Evolutionary conservation across 2,329 filamentous ascomycete genomes (phyloP), one percentile per base, ranked within the genome.

Genomic region (Aspergillus transmontanensis): DNA sequence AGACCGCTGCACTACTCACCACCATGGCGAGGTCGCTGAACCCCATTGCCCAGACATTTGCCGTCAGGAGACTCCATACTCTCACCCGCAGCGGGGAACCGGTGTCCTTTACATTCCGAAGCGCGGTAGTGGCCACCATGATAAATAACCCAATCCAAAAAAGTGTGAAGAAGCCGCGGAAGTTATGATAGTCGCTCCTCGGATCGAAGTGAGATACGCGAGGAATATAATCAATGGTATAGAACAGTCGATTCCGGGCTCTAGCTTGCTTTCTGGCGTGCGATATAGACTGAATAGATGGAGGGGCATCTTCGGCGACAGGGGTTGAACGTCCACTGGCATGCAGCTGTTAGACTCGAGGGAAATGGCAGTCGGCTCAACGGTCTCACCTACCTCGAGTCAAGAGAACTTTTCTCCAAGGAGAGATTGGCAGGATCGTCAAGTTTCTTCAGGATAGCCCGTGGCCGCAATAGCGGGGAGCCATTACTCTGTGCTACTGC

Each of bases 121-220:
- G 80, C 83, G 93, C 92, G n/a, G 92, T 92, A 3, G 94, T 98
- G 66, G 97, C 90, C 72, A 94, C 93, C 94, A 99, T 97, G 78
- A 99, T 96, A 69, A 92, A 92, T 64, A 99, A 84, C 11, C 93
- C 93, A 68, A 99, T 94, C 95, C 95, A 99, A 81, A 99, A 99
- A 43, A 99, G 86, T 59, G 95, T 92, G 81, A 97, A 99, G 85
- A 99, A 99, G 75, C 95, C 95, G 71, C 93, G 89, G 77, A 99
- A 99, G 79, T 99, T 93, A 73, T 89, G 89, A 77, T 98, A 94
- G 73, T 97, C 93, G 78, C 92, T 96, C 57, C 87, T 86, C 0
- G 94, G 93, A 75, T 99, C 95, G 76, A 99, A 97, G 80, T 99
- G 94, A 21, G 94, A 98, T 26, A 98, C 90, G 62, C 95, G 90